Base-by-base conservation (phyloP, 371 early-diverging fungal species). In the Mucor circinelloides region DNA sequence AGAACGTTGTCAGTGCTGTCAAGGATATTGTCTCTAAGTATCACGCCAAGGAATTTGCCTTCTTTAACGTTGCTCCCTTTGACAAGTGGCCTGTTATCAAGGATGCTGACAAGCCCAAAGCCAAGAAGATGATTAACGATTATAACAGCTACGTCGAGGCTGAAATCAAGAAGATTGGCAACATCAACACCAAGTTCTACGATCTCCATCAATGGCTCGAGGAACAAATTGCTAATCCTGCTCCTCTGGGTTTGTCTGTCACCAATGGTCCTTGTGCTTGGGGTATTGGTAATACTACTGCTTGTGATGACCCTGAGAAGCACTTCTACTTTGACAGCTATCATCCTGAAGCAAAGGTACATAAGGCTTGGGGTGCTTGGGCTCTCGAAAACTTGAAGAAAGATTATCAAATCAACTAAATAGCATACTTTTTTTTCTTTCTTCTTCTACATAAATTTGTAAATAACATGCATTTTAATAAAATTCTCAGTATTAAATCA, bases 321-420 rank as follows among this genome's bases (percentile, higher is more conserved):
- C 72, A 72, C 34, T 69, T 75, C 54, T 75, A 63, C 25, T 75
- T 38, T 30, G 69, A 72, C n/a, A 62, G 63, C 3, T 75, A 69
- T n/a, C 75, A 72, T 64, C 69, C 72, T 44, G 46, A 71, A 38
- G 61, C 66, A 8, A 65, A 69, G 46, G 69, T 64, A 1, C 75
- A 75, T 32, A 58, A 59, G 12, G 72, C 72, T 9, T 59, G 50
- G 13, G 72, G 75, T 34, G 50, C 54, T 3, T 66, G 66, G 66
- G 59, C 59, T 13, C 28, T 56, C 6, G 15, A 52, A 15, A 21
- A 23, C 17, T 9, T 36, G 13, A 36, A 36, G 36, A 12, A 7
- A 36, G 36, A 36, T 12, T 36, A 36, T 36, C 36, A 36, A 36
- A 36, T 36, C 36, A 36, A 36, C 3, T 36, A 36, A 36, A 36